Evolutionary conservation across 148 eudicot genomes (phyloP), one percentile per base, ranked within the genome.

Genomic region (Hydrangea macrophylla): DNA sequence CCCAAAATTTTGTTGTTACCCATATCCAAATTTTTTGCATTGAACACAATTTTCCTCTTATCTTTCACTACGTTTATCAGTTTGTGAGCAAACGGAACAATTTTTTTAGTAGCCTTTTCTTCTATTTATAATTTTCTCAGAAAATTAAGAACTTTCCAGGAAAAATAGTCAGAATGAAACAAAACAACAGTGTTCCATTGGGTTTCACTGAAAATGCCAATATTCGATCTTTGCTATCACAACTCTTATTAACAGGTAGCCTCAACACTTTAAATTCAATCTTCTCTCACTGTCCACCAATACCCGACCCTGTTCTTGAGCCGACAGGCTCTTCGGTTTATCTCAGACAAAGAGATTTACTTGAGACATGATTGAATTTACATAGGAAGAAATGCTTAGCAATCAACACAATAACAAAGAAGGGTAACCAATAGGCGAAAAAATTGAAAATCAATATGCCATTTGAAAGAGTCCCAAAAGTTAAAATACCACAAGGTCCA

Each of bases 241-340:
- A 83, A 18, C 76, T 92, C 31, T 84, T 92, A 18, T 56, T 92
- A 74, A 60, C 75, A 10, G 81, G 88, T 20, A 78, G 86, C 30
- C 79, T 78, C 60, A 92, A 81, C 80, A 80, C 94, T 23, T 45
- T 93, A 24, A 96, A 93, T 63, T 86, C 98, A 53, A 83, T 93
- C 62, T 90, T 93, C 77, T 84, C 93, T 23, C 70, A 76, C 25
- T 83, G 70, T 53, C 76, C 79, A 60, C 68, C 77, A 71, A 37
- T 7, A 12, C 26, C 68, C 56, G 58, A 67, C 62, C 72, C 73
- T 13, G 60, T 68, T 69, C 53, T 35, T 27, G 84, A 82, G 80
- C 85, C 90, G 10, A 36, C 86, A 32, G 98, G 95, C 55, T 82
- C 95, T 30, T 88, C 95, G 0, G 96, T 85, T 1, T 92, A 92